Conservation (phyloP, 2,329 filamentous ascomycete species). For the Cryphonectria japonica region DNA sequence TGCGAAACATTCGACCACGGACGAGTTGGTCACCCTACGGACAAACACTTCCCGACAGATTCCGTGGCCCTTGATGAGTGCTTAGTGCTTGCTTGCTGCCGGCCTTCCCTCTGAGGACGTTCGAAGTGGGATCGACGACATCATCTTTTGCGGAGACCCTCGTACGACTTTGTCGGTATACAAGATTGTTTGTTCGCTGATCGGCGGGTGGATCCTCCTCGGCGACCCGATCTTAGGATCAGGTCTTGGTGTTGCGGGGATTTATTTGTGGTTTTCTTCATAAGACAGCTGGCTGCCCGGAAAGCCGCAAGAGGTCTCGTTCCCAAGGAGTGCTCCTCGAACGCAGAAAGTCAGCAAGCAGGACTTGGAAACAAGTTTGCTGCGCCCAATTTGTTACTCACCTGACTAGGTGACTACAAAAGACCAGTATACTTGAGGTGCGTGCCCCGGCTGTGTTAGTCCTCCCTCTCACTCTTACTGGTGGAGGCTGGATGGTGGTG, state of each 20-base stretch:
- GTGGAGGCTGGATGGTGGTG: background rate
- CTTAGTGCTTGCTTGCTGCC: slow-evolving; percentile 20
- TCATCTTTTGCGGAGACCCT: slow-evolving; percentile 12
- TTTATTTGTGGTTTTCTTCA: slow-evolving; percentile 27
- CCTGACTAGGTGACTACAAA: background rate
- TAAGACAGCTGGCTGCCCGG: slow-evolving; percentile 30
- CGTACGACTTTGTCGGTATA: slow-evolving; percentile 22
- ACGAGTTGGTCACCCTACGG: slow-evolving; percentile 10
- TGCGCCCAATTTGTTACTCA: background rate
- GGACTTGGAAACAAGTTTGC: background rate
- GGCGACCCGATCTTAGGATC: slow-evolving; percentile 1
- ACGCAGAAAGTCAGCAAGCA: slow-evolving; percentile 3
- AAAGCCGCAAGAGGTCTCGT: slow-evolving; percentile 5
- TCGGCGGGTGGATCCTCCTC: background rate
- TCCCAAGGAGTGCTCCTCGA: background rate
- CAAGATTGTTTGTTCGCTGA: slow-evolving; percentile 19
- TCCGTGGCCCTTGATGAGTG: slow-evolving; percentile 23
- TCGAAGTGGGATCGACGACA: slow-evolving; percentile 10
- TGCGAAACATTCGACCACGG: slow-evolving; percentile 3
- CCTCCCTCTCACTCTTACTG: background rate
- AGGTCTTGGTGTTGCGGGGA: slow-evolving; percentile 11
- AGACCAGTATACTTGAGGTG: slow-evolving; percentile 13
- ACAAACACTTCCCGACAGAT: slow-evolving; percentile 14
- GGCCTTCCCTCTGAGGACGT: background rate
- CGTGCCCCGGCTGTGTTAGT: background rate